phyloP scores from a whole-genome alignment of 2,329 filamentous ascomycete species.

The Neurospora crassa region DNA sequence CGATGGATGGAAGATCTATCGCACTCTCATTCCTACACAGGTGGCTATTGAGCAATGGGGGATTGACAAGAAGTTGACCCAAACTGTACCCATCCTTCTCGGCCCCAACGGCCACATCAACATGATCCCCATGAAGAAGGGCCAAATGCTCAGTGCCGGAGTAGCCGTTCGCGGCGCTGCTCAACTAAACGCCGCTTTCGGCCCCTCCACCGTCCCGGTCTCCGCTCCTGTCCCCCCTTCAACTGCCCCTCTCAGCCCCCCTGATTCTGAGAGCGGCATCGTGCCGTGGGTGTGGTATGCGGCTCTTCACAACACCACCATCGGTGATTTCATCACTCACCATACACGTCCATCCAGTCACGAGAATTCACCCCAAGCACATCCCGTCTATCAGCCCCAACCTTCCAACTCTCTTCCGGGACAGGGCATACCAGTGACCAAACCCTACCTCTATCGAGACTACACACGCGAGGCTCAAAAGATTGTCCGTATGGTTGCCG shows the following conservation, averaged over 20 bases:
- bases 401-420: not conserved
- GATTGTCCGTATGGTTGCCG: constrained; percentile 23
- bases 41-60: constrained; percentile 15
- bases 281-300: not conserved
- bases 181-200: not conserved
- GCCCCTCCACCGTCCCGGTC: not conserved
- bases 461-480: constrained; percentile 23
- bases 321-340: not conserved
- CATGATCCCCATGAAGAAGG: constrained; percentile 25
- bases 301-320: not conserved
- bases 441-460: constrained; percentile 20
- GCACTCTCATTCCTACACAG: constrained; percentile 20
- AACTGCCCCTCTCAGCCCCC: not conserved
- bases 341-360: not conserved
- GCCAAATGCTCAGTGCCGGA: constrained; percentile 24
- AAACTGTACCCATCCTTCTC: constrained; percentile 24
- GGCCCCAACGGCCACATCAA: constrained; percentile 25
- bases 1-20: constrained; percentile 22
- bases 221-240: not conserved
- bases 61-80: constrained; percentile 22
- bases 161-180: constrained; percentile 23
- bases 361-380: not conserved
- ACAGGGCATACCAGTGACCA: constrained; percentile 11
- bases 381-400: not conserved
- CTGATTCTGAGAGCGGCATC: not conserved